Base-by-base conservation (phyloP, 192 early-diverging fungal species). In the Podila minutissima region DNA sequence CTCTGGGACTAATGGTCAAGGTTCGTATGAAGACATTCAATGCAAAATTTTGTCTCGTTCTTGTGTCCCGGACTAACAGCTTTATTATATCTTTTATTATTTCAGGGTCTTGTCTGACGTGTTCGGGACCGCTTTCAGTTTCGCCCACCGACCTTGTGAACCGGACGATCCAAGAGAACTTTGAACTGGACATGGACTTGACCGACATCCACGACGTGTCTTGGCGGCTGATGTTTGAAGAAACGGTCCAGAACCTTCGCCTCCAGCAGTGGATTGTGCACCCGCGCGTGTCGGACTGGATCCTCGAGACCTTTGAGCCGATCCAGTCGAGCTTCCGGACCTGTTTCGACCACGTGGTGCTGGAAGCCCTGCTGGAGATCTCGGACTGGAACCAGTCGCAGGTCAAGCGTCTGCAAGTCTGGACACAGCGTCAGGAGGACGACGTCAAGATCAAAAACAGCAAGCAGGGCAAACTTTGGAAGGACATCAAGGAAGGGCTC, bases 331-430 rank as follows among this genome's bases (percentile, higher is more conserved):
- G 66, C 1, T 81, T 81, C 41, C n/a, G n/a, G 19, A 65, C 68
- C 12, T 73, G 77, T 38, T 81, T 81, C 53, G 77, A 81, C 28
- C 77, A 81, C 59, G 71, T 67, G 4, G 6, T 81, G 7, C 26
- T 81, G 32, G 71, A 81, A 5, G 66, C 71, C 5, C 49, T 81
- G 17, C 19, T 37, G 1, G 71, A 67, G 35, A 60, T 73, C 31
- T 15, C 57, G 29, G 33, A 67, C 7, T 73, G 77, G 77, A 81
- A 81, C 20, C 41, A 53, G n/a, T 7, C 31, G 2, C 77, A 81
- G 55, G 28, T 81, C 2, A 28, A 4, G 29, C 35, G 77, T 13
- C 15, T 81, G 20, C 10, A 51, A 32, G 20, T n/a, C 10, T 81
- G 77, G 77, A 24, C 28, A 0, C 57, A 61, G 20, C 10, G n/a